Evolutionary conservation across 192 early-diverging fungal species (phyloP).

Genomic region (Coemansia sp.): DNA sequence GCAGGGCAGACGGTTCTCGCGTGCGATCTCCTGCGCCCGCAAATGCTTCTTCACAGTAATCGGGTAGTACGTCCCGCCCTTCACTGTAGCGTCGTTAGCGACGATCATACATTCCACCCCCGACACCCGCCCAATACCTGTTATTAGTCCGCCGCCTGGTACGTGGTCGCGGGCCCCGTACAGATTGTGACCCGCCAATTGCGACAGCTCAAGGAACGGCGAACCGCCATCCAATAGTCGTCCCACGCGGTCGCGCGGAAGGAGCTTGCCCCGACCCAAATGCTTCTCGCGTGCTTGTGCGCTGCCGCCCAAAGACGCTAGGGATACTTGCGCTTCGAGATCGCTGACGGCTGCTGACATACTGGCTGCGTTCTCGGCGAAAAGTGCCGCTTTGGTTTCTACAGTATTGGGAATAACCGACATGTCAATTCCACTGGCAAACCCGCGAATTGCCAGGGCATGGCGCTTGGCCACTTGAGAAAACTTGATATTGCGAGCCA

Average conservation of each 20-base stretch:
- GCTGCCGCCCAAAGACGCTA: conserved; percentile 71
- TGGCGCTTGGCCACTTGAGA: neutral
- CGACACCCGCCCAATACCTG: conserved; percentile 93
- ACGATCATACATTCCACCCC: conserved; percentile 96
- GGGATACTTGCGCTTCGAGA: conserved; percentile 33
- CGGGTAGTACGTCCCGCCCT: conserved; percentile 98
- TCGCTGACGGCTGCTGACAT: conserved; percentile 37
- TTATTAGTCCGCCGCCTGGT: conserved; percentile 86
- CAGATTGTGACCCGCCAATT: conserved; percentile 86
- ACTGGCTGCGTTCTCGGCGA: conserved; percentile 43
- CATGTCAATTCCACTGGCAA: conserved; percentile 17
- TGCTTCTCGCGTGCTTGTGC: conserved; percentile 82
- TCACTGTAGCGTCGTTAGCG: conserved; percentile 97
- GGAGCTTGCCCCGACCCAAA: conserved; percentile 80
- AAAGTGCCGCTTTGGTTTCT: conserved; percentile 34
- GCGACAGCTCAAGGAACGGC: conserved; percentile 93
- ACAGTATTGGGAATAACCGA: conserved; percentile 38
- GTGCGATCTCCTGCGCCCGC: conserved; percentile 95
- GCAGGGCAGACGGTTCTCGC: conserved; percentile 91
- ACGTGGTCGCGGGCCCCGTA: conserved; percentile 85
- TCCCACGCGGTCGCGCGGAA: conserved; percentile 80
- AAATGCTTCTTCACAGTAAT: conserved; percentile 96
- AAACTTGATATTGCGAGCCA: conserved; percentile 1
- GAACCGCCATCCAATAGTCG: conserved; percentile 61
- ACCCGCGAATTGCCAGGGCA: neutral